Base-by-base conservation (phyloP, 1,284 basidiomycete species). In the Kalmanozyma brasiliensis region DNA sequence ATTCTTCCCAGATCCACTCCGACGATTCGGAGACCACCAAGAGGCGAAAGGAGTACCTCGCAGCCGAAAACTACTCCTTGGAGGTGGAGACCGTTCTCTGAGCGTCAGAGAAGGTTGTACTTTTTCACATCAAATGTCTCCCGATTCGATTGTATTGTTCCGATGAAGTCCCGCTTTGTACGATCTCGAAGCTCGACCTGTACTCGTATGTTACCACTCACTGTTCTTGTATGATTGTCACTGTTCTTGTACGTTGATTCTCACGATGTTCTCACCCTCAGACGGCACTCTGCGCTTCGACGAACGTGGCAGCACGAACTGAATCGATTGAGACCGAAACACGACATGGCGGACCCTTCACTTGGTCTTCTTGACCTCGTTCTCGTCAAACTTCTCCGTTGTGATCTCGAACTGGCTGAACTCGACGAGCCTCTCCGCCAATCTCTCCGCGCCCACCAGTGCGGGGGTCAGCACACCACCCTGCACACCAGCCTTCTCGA, bases 381-480 rank as follows among this genome's bases (percentile, higher is more conserved):
- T 19, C 10, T 23, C 44, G 9, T 53, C 41, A 13, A 40, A 71
- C 22, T 26, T 32, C 8, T 62, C 40, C 16, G 63, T 66, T 0
- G 30, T 85, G 70, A 90, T 87, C 48, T 85, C 80, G 44, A 90
- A 86, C 29, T 83, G 80, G 2, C 86, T 87, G 14, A 85, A 87
- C 22, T 84, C 84, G 65, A 85, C 84, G 55, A 94, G 81, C 19
- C 91, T 85, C 67, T 87, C 85, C 14, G 92, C 83, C 47, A 93
- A 78, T 4, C 87, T 86, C 60, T 89, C 87, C 14, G 92, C 92
- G 51, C 93, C 86, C 1, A 90, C 90, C 2, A 87, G 88, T 73
- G 89, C 87, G 0, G 91, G 88, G 1, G 92, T 94, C 44, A 94
- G 84, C 2, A 93, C 83, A 9, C 93, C 92, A 16, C 92, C 92